Base-by-base conservation (phyloP, 345 rosid genomes). In the Pelargonium nanum region DNA sequence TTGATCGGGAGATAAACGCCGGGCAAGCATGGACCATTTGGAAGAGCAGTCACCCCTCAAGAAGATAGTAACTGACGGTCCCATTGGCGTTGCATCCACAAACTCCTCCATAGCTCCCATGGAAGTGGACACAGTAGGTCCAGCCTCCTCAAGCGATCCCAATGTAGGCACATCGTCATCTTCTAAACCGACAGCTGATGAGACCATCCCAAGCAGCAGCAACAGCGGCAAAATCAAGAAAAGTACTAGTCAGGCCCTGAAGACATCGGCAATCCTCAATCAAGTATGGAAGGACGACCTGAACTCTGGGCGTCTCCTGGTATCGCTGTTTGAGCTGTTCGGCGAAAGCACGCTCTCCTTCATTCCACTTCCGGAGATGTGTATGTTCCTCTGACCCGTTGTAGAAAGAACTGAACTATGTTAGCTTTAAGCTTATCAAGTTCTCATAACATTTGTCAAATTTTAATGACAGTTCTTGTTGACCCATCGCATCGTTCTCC, bases 281-380 rank as follows among this genome's bases (percentile, higher is more conserved):
- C 94, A 83, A 69, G 60, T 89, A 6, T 87, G 96, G 97, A 87
- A 89, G 65, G 92, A 89, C 54, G 96, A 87, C 53, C 76, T 87
- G 68, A 72, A 78, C 34, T 81, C 88, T 0, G 97, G 92, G 63
- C 73, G 73, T 50, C 78, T 83, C 15, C 68, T 93, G 50, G 85
- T 75, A 55, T 75, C 85, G 40, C 67, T 85, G 48, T 83, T 78
- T 57, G 91, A 89, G 64, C 70, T 78, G 65, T 87, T 83, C 66
- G 94, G 97, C 45, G 94, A 93, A 60, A 70, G 79, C 52, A 76
- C 84, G 61, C 77, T 87, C 24, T 76, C 91, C 57, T 89, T 85
- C 70, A 74, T 89, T 60, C 97, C 99, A 53, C 75, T 83, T 55
- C 82, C 94, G 19, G 96, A 89, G 72, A 73, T 80, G 97, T 77